Evolutionary conservation across 2,329 filamentous ascomycete genomes (phyloP), one percentile per base, ranked within the genome.

Genomic region (Epichloe aotearoae): DNA sequence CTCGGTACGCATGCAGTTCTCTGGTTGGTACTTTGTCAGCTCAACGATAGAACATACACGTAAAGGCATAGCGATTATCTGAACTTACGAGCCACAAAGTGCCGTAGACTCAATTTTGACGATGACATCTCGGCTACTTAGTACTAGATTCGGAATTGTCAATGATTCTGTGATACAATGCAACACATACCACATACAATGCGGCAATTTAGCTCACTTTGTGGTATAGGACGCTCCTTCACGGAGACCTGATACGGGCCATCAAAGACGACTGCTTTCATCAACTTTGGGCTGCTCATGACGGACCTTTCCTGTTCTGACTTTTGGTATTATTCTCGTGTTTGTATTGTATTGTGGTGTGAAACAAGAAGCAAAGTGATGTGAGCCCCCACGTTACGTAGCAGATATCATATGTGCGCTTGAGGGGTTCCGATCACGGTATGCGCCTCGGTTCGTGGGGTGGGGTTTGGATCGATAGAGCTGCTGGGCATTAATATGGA

Each of bases 201-300:
- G 23, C n/a, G 40, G 45, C 12, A 23, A 12, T 5, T 2, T 15
- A 19, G 39, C 56, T 50, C 58, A 66, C 75, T 75, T 57, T 79
- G 77, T 1, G 90, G 90, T 12, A 91, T 75, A 0, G 88, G 88
- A 19, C 87, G 77, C 53, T 93, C 80, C 68, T 95, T 84, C 50
- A 96, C 69, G 1, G 77, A 83, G 50, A 95, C 76, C 61, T 86
- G 81, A 60, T 78, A 75, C 4, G 86, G 84, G 2, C 84, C 88
- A 55, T 91, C 83, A 70, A 95, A 94, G 50, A 95, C 79, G 33
- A 96, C 87, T 33, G 88, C 88, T 66, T 86, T 86, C 90, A 96
- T 95, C 0, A 78, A 86, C 37, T 61, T 59, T 30, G 65, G 62
- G 6, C 63, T 52, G 48, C 65, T 60, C 65, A 72, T 65, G 39